Conservation (phyloP, 2,329 filamentous ascomycete species). For the Leptographium galeiforme region DNA sequence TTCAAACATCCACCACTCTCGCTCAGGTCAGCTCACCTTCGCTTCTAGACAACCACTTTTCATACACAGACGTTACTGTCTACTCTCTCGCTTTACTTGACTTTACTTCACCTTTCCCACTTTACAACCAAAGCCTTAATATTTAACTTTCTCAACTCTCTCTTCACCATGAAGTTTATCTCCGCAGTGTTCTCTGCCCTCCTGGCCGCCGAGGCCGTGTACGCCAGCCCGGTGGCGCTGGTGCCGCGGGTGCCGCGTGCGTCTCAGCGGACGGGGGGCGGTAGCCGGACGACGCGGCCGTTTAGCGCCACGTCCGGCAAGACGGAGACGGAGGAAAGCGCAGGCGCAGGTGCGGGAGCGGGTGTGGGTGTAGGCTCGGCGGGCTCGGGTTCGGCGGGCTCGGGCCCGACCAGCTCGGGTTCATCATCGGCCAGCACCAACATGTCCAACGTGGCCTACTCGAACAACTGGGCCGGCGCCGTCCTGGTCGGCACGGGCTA, state of each 20-base stretch:
- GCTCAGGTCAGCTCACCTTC: background rate
- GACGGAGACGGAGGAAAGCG: conserved; percentile 12
- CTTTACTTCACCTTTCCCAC: background rate
- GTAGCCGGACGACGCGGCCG: conserved; percentile 9
- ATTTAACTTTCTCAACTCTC: background rate
- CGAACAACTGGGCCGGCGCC: conserved; percentile 25
- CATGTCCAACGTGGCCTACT: conserved; percentile 16
- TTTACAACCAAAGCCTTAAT: background rate
- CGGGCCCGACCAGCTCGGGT: background rate
- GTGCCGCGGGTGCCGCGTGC: conserved; percentile 23
- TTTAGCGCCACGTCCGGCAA: conserved; percentile 15
- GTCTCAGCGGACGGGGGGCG: conserved; percentile 11
- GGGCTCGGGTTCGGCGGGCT: too few species aligned
- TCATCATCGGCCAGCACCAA: background rate
- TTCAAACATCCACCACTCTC: too few species aligned
- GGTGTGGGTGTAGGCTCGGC: too few species aligned
- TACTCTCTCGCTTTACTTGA: too few species aligned
- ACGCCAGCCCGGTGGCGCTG: conserved; percentile 32
- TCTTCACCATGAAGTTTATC: conserved; percentile 36
- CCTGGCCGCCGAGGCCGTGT: conserved; percentile 22
- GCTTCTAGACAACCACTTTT: background rate
- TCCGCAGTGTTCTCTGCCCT: conserved; percentile 18
- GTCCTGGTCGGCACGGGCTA: conserved; percentile 7
- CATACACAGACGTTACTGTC: too few species aligned
- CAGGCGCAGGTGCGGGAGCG: too few species aligned